These are phyloP conservation scores for Leccinum solheimii DNA, from an alignment of 1,284 basidiomycete species.

Conservation along the genomic window DNA sequence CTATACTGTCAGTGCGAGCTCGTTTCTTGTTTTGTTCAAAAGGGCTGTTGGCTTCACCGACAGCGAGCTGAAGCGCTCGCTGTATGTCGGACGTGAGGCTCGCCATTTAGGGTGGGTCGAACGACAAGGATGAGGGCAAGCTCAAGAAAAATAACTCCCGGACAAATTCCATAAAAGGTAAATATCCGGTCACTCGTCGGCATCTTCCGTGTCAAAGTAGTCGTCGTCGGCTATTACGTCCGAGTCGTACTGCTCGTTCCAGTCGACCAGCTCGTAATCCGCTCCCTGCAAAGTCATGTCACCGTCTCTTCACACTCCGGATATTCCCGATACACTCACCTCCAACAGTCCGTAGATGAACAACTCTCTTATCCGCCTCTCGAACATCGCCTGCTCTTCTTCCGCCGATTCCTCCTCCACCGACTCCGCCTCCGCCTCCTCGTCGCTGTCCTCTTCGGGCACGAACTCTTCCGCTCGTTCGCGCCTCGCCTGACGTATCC, in stretches of 20 bases:
- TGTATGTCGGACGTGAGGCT: constrained; percentile 41
- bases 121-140: constrained; percentile 42
- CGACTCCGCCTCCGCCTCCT: constrained; percentile 38
- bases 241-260: constrained; percentile 67
- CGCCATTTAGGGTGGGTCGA: constrained; percentile 41
- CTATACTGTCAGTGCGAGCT: constrained; percentile 6
- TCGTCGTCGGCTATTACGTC: constrained; percentile 37
- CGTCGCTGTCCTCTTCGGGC: constrained; percentile 59
- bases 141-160: constrained; percentile 24
- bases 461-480: constrained; percentile 47
- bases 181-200: constrained; percentile 42
- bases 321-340: constrained; percentile 41
- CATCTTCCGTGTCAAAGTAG: constrained; percentile 70
- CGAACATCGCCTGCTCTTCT: constrained; percentile 50
- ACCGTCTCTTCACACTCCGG: background rate
- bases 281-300: constrained; percentile 46
- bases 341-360: constrained; percentile 78
- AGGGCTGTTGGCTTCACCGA: constrained; percentile 43
- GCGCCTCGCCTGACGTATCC: constrained; percentile 50
- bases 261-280: constrained; percentile 73
- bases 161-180: constrained; percentile 16
- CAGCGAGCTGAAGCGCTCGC: constrained; percentile 39
- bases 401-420: constrained; percentile 42
- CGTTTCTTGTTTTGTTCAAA: constrained; percentile 35
- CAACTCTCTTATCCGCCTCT: constrained; percentile 59